Base-by-base conservation (phyloP, 345 rosid species). In the Excoecaria cochinchinensis region DNA sequence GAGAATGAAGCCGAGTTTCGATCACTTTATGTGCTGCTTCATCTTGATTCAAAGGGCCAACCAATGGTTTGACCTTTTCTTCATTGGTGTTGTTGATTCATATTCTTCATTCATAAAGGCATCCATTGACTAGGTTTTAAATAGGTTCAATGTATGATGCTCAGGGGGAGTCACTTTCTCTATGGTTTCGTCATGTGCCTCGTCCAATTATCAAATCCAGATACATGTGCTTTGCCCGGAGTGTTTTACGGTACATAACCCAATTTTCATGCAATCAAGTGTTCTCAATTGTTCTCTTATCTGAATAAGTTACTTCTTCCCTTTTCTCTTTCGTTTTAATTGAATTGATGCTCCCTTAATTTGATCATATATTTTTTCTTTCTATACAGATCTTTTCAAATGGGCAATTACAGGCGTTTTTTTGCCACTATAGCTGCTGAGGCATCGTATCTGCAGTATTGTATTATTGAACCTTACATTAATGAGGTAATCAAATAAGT, bases 131-230 rank as follows among this genome's bases (percentile, higher is more conserved):
- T 50, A 56, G 22, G 38, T 68, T 22, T 67, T 70, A 64, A 67
- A 66, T 77, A 55, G 15, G n/a, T 81, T 74, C 64, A 53, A 64
- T 61, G 12, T 65, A 55, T 76, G 65, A 72, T 85, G 70, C 72
- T 77, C 85, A 95, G 99, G 92, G 94, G 77, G 97, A 90, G 82
- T 89, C 97, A n/a, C 90, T 92, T 84, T 88, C 97, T 75, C 75
- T 88, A 73, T 94, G 95, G 97, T 89, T 94, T 79, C 83, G 92
- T n/a, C 81, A 58, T 52, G 55, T 92, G 83, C 89, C 95, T 76
- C 73, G 73, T 82, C 47, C 78, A 38, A 72, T 94, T 63, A 78
- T 86, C 73, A 85, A 76, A 82, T 92, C 95, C 69, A 88, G 88
- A 78, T 90, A 92, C 78, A 90, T 94, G 87, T 67, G 82, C 82